Base-by-base conservation (phyloP, 306 rosid species). In the Adenanthera pavonina region DNA sequence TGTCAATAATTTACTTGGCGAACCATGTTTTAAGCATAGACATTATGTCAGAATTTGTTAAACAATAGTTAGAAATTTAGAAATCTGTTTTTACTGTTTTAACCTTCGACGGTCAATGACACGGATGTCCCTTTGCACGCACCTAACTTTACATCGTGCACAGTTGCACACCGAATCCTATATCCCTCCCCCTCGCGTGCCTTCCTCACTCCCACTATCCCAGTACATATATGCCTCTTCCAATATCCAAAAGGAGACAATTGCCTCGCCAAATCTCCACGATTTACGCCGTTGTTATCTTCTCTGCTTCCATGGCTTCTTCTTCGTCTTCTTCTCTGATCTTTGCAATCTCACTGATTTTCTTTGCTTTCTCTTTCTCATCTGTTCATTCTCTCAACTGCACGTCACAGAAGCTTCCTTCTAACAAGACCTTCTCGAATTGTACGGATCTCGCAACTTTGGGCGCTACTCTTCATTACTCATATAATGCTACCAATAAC, bases 381-480 rank as follows among this genome's bases (percentile, higher is more conserved):
- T 84, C 84, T 0, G 78, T 77, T 0, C 15, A 66, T 19, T 86
- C 98, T 33, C 75, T 36, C 6, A 79, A 69, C 25, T 95, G 99
- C 52, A 30, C 77, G 5, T 20, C 97, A 0, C 92, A 77, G 33
- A 82, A 78, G 57, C 86, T 91, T 69, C 41, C 85, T 7, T 8
- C 33, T 15, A 87, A 84, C 61, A 82, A 64, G 5, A 30, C 59
- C 19, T 95, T 61, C 88, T 0, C 86, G 3, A 85, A 87, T 68
- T 95, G 98, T 89, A 56, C 82, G 49, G 84, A 85, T 69, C 96
- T 95, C 38, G 78, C 93, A 0, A 0, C 30, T 2, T 89, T 95
- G 2, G 19, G 65, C 3, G 82, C 96, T 13, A 80, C 67, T 59
- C 91, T 95, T 59, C 98, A 89, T 74, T 88, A 78, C 90, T 69